A percentile compares a stretch with the other conserved stretches of the same genome.
Conservation (phyloP, 2,329 filamentous ascomycete genomes). For the Aureobasidium sp. region DNA sequence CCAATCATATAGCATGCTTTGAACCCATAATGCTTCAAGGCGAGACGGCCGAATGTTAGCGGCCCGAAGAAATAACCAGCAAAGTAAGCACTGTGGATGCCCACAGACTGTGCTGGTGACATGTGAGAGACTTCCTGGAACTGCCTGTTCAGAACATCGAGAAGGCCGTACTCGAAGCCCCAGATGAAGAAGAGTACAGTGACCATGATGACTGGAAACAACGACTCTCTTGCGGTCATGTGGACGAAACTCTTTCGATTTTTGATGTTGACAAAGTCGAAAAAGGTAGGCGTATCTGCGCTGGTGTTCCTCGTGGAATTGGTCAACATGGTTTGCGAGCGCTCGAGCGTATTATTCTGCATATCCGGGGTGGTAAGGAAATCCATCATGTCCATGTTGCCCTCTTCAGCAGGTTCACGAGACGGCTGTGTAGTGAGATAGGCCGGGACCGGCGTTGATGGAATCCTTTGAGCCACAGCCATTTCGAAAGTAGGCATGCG, state of each 20-base stretch:
- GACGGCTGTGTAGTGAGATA: constrained; percentile 4
- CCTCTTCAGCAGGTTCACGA: constrained; percentile 1
- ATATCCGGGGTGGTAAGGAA: constrained; percentile 44
- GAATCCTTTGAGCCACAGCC: constrained; percentile 19
- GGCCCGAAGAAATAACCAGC: constrained; percentile 63
- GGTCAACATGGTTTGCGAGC: constrained; percentile 25
- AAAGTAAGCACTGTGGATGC: constrained; percentile 63
- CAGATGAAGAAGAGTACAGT: constrained; percentile 79
- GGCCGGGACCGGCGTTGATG: constrained; percentile 17
- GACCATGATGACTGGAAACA: constrained; percentile 65
- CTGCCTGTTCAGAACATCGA: constrained; percentile 70
- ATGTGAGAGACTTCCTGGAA: constrained; percentile 56
- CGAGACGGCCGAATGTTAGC: constrained; percentile 52
- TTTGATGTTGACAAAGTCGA: constrained; percentile 67
- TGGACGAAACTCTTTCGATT: constrained; percentile 62
- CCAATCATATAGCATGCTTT: constrained; percentile 53
- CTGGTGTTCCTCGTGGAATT: constrained; percentile 31
- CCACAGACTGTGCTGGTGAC: constrained; percentile 53
- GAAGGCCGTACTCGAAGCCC: constrained; percentile 82
- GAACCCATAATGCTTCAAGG: constrained; percentile 53
- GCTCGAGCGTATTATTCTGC: constrained; percentile 22
- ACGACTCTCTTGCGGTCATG: constrained; percentile 53
- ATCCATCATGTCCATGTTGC: constrained; percentile 39
- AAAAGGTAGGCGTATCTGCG: constrained; percentile 45
- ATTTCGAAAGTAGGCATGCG: constrained; percentile 15